Percentiles rank a stretch among this genome's conserved stretches.
phyloP scores from a whole-genome alignment of 768 basidiomycete genomes.

The Pisolithus tinctorius region DNA sequence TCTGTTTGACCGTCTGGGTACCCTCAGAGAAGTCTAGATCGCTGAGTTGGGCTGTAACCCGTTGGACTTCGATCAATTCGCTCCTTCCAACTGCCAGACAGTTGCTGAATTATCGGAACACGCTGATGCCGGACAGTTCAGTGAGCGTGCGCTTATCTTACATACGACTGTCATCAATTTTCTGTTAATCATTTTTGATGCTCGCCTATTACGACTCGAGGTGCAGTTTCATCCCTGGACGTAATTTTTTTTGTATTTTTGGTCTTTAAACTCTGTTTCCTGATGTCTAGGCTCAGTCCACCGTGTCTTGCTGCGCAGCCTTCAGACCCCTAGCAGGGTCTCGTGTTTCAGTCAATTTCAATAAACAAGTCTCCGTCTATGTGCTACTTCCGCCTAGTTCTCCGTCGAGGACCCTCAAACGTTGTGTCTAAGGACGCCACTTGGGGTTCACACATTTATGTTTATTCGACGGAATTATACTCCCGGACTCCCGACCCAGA shows the following conservation, averaged over 20 bases:
- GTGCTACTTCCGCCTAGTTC: neutral
- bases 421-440: neutral
- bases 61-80: too few species aligned
- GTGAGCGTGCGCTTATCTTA: neutral
- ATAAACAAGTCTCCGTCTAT: neutral
- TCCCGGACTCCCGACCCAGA: neutral
- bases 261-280: neutral
- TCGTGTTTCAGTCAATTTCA: neutral
- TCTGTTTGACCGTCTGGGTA: too few species aligned
- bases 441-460: neutral
- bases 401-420: neutral
- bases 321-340: neutral
- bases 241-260: neutral
- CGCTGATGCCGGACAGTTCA: neutral
- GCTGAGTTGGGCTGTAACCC: too few species aligned
- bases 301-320: neutral
- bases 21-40: too few species aligned
- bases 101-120: too few species aligned
- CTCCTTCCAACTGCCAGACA: too few species aligned
- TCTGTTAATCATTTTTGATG: neutral
- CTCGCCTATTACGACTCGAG: neutral
- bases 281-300: neutral
- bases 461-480: neutral
- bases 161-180: neutral
- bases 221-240: neutral